A percentile compares a stretch with the other conserved stretches of the same genome.
phyloP scores from a whole-genome alignment of 768 basidiomycete species.

The Imleria badia region DNA sequence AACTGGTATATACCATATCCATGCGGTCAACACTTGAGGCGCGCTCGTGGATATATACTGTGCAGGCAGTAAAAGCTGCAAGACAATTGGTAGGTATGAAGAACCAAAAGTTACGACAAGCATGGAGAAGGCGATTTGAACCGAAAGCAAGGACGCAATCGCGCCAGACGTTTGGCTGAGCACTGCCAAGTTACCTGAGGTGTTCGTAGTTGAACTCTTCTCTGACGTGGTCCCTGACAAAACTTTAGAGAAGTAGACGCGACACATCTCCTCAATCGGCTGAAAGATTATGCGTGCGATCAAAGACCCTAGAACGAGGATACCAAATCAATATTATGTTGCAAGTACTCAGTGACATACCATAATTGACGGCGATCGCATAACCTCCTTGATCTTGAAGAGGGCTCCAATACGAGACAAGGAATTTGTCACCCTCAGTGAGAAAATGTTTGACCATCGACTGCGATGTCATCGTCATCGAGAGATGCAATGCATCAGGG shows the following conservation, averaged over 20 bases:
- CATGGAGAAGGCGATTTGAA: constrained; percentile 65
- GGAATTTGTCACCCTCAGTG: constrained; percentile 92
- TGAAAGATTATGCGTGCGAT: constrained; percentile 92
- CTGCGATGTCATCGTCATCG: constrained; percentile 83
- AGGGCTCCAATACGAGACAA: constrained; percentile 81
- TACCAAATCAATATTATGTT: not conserved
- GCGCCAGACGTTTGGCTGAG: constrained; percentile 48
- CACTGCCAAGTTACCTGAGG: not conserved
- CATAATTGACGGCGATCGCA: constrained; percentile 94
- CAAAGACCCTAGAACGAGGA: constrained; percentile 66
- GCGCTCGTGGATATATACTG: constrained; percentile 78
- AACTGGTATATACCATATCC: constrained; percentile 87
- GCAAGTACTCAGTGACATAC: constrained; percentile 39
- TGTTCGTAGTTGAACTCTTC: not conserved
- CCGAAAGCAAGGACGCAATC: constrained; percentile 59
- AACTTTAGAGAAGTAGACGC: constrained; percentile 82
- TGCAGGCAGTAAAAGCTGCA: constrained; percentile 68
- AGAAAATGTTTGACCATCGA: constrained; percentile 91
- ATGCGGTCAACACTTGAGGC: constrained; percentile 70
- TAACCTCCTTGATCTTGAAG: constrained; percentile 91
- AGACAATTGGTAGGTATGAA: constrained; percentile 66
- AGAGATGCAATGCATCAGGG: constrained; percentile 53
- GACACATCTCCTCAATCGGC: constrained; percentile 90
- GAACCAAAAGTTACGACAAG: constrained; percentile 75
- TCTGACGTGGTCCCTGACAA: constrained; percentile 33